Percentiles rank a stretch among this genome's conserved stretches.
Conservation (phyloP, 2,329 filamentous ascomycete species). For the Achaetomium macrosporum region DNA sequence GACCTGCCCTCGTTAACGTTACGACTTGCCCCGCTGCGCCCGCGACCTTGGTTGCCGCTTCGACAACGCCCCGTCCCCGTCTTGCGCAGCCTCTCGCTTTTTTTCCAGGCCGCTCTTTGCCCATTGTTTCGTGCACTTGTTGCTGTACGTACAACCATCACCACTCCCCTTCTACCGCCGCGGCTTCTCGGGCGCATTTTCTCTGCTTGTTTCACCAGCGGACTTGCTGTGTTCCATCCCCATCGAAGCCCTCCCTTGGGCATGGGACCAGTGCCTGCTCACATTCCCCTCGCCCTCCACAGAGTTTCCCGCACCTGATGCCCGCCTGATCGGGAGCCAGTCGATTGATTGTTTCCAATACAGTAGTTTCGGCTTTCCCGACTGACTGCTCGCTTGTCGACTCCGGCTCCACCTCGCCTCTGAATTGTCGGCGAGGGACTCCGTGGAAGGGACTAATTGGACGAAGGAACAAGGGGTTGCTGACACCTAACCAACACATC, state of each 20-base stretch:
- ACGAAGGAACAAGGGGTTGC: conserved; percentile 17
- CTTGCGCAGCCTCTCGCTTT: conserved; percentile 23
- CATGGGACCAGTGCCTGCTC: conserved; percentile 19
- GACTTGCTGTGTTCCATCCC: background rate
- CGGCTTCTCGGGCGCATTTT: conserved; percentile 13
- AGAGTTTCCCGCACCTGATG: conserved; percentile 22
- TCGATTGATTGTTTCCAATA: conserved; percentile 8
- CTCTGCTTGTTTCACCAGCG: conserved; percentile 3
- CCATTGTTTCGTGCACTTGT: conserved; percentile 22
- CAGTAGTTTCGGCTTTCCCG: conserved; percentile 1
- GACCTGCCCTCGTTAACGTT: conserved; percentile 1
- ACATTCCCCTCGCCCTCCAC: conserved; percentile 15
- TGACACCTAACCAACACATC: conserved; percentile 18
- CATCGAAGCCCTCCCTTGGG: conserved; percentile 14
- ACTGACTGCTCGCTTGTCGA: conserved; percentile 3
- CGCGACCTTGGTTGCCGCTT: conserved; percentile 22
- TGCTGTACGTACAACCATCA: conserved; percentile 17
- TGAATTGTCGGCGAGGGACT: conserved; percentile 8
- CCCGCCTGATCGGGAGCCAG: conserved; percentile 15
- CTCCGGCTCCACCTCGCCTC: background rate
- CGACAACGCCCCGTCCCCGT: conserved; percentile 17
- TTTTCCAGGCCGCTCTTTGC: conserved; percentile 18
- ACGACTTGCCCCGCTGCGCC: conserved; percentile 18
- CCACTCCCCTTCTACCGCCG: conserved; percentile 9
- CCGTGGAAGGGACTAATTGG: conserved; percentile 20